These are phyloP conservation scores for Debaryomyces castellii DNA, from an alignment of 805 yeast genomes.

Conservation along the genomic window DNA sequence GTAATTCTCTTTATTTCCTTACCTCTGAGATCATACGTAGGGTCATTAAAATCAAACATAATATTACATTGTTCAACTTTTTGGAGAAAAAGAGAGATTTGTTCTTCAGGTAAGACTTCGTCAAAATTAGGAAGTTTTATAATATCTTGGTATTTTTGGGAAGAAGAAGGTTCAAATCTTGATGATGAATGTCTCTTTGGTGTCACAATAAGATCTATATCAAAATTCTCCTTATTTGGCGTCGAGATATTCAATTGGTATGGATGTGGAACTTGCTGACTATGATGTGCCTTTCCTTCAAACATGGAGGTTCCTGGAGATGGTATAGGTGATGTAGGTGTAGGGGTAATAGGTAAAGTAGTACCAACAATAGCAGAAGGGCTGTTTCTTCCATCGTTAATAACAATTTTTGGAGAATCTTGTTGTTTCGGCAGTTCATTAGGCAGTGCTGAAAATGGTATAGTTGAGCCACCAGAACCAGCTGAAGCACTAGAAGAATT, in stretches of 20 bases:
- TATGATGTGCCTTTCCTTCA: slow-evolving; percentile 13
- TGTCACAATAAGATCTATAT: slow-evolving; percentile 71
- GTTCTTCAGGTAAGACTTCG: slow-evolving; percentile 79
- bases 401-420: slow-evolving; percentile 21
- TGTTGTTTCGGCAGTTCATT: slow-evolving; percentile 15
- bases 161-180: slow-evolving; percentile 74
- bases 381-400: slow-evolving; percentile 11
- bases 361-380: slow-evolving; percentile 7
- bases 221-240: slow-evolving; percentile 64
- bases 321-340: slow-evolving; percentile 6
- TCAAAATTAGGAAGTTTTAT: slow-evolving; percentile 81
- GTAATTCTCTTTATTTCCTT: slow-evolving; percentile 89
- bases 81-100: slow-evolving; percentile 74
- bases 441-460: slow-evolving; percentile 10
- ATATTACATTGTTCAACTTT: slow-evolving; percentile 94
- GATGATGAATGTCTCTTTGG: slow-evolving; percentile 94
- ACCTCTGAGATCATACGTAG: slow-evolving; percentile 86
- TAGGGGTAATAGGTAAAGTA: slow-evolving; percentile 21
- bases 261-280: slow-evolving; percentile 17
- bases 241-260: slow-evolving; percentile 43
- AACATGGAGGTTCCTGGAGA: slow-evolving; percentile 2
- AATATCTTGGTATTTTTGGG: slow-evolving; percentile 45
- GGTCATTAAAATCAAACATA: slow-evolving; percentile 88
- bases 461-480: slow-evolving; percentile 3
- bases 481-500: slow-evolving; percentile 26